Percentiles rank a stretch among this genome's conserved stretches.
Evolutionary conservation across 129 eudicot species (phyloP).

Genomic region (Tanacetum coccineum): DNA sequence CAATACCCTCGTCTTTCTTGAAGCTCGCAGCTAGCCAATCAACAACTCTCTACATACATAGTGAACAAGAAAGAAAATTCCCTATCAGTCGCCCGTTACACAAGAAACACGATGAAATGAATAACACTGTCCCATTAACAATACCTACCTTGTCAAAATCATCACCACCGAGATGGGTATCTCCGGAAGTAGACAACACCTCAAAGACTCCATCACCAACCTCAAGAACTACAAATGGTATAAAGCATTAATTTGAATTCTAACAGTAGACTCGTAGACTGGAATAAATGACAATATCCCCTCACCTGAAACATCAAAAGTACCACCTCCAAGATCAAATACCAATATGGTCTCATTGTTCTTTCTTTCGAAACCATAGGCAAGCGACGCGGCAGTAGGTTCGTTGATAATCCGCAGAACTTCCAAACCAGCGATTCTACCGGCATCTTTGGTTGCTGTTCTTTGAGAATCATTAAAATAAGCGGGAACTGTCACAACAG

Average conservation of each 20-base stretch:
- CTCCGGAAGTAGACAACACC: slow-evolving; percentile 97
- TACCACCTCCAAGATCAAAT: slow-evolving; percentile 98
- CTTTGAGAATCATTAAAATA: slow-evolving; percentile 96
- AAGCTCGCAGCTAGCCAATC: slow-evolving; percentile 92
- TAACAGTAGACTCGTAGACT: background rate
- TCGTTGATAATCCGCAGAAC: slow-evolving; percentile 90
- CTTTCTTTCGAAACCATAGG: slow-evolving; percentile 96
- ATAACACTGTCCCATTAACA: background rate
- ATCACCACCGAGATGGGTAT: slow-evolving; percentile 98
- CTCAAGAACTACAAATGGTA: slow-evolving; percentile 67
- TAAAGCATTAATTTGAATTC: background rate
- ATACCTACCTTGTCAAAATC: slow-evolving; percentile 84
- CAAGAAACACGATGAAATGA: background rate
- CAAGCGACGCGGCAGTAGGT: slow-evolving; percentile 95
- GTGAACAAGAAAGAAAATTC: background rate
- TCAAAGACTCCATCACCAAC: slow-evolving; percentile 99
- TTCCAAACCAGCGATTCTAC: slow-evolving; percentile 96
- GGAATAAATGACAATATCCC: background rate
- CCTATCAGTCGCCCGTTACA: background rate
- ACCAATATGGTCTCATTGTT: slow-evolving; percentile 88
- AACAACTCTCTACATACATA: slow-evolving; percentile 68
- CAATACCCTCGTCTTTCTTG: slow-evolving; percentile 89
- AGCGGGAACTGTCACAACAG: slow-evolving; percentile 95
- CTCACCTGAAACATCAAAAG: slow-evolving; percentile 98
- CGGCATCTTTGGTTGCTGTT: slow-evolving; percentile 97